These are phyloP conservation scores for Apostasia shenzhenica DNA, from an alignment of 106 monocot species.

Conservation along the genomic window DNA sequence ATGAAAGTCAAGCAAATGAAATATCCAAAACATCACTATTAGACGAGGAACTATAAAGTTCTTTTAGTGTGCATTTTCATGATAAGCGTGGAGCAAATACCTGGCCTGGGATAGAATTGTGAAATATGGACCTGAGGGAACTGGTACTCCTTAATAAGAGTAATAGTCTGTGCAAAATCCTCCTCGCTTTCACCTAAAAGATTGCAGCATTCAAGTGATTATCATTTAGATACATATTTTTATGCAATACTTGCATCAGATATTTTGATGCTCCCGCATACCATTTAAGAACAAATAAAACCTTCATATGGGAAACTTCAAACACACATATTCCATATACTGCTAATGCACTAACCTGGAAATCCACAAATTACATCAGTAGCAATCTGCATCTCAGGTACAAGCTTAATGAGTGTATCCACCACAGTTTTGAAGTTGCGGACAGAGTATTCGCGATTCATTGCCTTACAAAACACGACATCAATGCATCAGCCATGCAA, in stretches of 20 bases:
- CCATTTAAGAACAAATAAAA: no score
- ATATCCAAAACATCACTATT: no score
- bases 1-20: no score
- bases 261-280: no score
- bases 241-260: no score
- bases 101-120: constrained; percentile 97
- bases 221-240: neutral
- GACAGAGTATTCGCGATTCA: constrained; percentile 97
- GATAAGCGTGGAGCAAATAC: constrained; percentile 21
- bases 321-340: no score
- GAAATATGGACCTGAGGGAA: constrained; percentile 99
- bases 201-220: neutral
- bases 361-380: constrained; percentile 99
- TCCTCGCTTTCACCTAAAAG: constrained; percentile 87
- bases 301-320: no score
- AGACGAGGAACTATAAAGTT: no score
- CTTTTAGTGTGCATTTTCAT: no score
- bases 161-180: constrained; percentile 80
- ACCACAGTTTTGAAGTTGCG: constrained; percentile 84
- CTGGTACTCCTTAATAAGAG: constrained; percentile 80
- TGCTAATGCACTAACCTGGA: constrained; percentile 43
- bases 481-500: neutral
- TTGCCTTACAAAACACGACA: constrained; percentile 41
- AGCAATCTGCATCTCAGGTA: constrained; percentile 97
- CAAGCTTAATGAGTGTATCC: constrained; percentile 73